Percentiles rank a stretch among this genome's conserved stretches.
phyloP scores from a whole-genome alignment of 176 grass and related monocot genomes.

The Eragrostis curvula region DNA sequence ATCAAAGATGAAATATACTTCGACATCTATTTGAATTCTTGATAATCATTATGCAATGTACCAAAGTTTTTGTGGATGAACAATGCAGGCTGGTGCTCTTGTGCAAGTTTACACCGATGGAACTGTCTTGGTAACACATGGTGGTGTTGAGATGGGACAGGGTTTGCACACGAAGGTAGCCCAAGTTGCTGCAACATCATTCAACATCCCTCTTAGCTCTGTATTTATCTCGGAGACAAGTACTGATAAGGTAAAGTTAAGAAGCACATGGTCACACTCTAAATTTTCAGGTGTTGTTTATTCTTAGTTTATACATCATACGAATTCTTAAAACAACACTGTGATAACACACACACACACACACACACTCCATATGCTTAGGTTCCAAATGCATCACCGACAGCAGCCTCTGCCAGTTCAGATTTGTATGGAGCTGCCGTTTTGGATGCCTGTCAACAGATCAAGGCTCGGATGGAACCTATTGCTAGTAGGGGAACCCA shows the following conservation, averaged over 20 bases:
- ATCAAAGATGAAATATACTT: not conserved
- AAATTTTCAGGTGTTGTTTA: not conserved
- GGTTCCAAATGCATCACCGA: conserved; percentile 95
- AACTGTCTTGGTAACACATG: conserved; percentile 95
- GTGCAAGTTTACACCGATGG: conserved; percentile 98
- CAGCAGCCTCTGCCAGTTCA: conserved; percentile 94
- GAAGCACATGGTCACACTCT: not conserved
- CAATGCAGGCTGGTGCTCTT: conserved; percentile 80
- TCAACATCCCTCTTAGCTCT: conserved; percentile 83
- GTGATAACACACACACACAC: not conserved
- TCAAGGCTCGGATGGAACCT: conserved; percentile 88
- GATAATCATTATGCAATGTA: conserved; percentile 26
- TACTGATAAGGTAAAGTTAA: conserved; percentile 85
- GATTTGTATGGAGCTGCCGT: conserved; percentile 97
- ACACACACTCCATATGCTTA: conserved; percentile 45
- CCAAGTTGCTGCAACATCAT: conserved; percentile 85
- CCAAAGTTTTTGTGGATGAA: conserved; percentile 40
- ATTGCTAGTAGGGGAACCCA: conserved; percentile 65
- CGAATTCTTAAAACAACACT: conserved; percentile 1
- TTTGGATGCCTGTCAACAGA: conserved; percentile 94
- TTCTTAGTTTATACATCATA: not conserved
- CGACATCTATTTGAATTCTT: no score
- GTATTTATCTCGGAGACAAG: conserved; percentile 99
- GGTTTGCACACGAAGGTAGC: conserved; percentile 98
- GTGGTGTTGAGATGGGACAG: conserved; percentile 99